Evolutionary conservation across 2,329 filamentous ascomycete species (phyloP).

Genomic region (Talaromyces piceae): DNA sequence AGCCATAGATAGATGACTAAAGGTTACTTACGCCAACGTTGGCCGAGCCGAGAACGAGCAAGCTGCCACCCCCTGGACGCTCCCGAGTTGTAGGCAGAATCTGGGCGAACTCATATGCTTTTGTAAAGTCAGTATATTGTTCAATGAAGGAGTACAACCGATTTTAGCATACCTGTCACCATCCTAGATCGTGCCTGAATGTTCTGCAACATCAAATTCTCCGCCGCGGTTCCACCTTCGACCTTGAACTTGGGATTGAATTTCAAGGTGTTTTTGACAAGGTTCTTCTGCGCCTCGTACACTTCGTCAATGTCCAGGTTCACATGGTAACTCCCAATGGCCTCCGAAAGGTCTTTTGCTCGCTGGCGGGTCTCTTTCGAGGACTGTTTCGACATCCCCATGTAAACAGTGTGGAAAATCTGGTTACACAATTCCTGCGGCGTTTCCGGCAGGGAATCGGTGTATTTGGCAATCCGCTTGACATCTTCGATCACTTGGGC

Average conservation of each 20-base stretch:
- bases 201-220: conserved; percentile 35
- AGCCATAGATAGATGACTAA: neutral
- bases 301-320: conserved; percentile 65
- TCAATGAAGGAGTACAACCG: neutral
- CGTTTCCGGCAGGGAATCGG: conserved; percentile 43
- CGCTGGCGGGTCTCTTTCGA: conserved; percentile 58
- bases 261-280: conserved; percentile 41
- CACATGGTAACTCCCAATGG: conserved; percentile 62
- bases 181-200: conserved; percentile 58
- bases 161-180: conserved; percentile 38
- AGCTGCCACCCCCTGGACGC: conserved; percentile 44
- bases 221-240: conserved; percentile 50
- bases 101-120: conserved; percentile 53
- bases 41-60: conserved; percentile 59
- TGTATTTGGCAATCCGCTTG: conserved; percentile 27
- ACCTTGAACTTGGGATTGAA: conserved; percentile 56
- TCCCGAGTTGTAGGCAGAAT: conserved; percentile 52
- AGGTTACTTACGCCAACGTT: conserved; percentile 47
- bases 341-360: conserved; percentile 50
- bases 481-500: conserved; percentile 20
- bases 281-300: conserved; percentile 31
- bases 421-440: conserved; percentile 51
- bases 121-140: neutral
- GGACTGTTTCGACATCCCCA: conserved; percentile 61
- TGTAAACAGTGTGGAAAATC: conserved; percentile 58